A percentile compares a stretch with the other conserved stretches of the same genome.
Evolutionary conservation across 2,329 filamentous ascomycete species (phyloP).

Genomic region (Nectriaceae sp.): DNA sequence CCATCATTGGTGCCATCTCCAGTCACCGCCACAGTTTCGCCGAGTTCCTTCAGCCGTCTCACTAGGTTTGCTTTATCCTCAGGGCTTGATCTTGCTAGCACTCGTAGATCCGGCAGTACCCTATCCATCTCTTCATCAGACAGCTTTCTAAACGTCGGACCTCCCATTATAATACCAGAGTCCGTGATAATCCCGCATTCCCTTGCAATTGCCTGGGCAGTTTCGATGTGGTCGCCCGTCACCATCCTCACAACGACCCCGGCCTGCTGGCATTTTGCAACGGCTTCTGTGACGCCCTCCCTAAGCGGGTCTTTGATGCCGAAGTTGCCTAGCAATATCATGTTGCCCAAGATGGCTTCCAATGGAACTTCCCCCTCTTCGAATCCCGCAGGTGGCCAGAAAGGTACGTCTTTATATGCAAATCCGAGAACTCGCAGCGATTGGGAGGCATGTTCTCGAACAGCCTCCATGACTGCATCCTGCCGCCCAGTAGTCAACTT

Average conservation of each 20-base stretch:
- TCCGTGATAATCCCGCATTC: constrained; percentile 50
- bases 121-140: constrained; percentile 52
- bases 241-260: constrained; percentile 69
- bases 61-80: constrained; percentile 68
- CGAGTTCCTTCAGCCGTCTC: constrained; percentile 60
- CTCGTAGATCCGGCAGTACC: constrained; percentile 61
- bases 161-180: constrained; percentile 68
- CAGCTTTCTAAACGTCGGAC: constrained; percentile 57
- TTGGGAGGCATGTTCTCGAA: constrained; percentile 61
- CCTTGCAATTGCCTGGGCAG: constrained; percentile 45
- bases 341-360: constrained; percentile 48
- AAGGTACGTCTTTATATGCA: constrained; percentile 70
- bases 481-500: constrained; percentile 52
- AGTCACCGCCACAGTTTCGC: constrained; percentile 60
- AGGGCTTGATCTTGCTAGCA: constrained; percentile 65
- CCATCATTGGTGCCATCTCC: constrained; percentile 66
- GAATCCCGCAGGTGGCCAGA: constrained; percentile 69
- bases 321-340: constrained; percentile 51
- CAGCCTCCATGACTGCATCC: constrained; percentile 54
- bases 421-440: constrained; percentile 75
- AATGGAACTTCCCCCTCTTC: constrained; percentile 55
- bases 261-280: constrained; percentile 63
- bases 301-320: constrained; percentile 70
- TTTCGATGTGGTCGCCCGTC: constrained; percentile 53
- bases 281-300: constrained; percentile 61